Evolutionary conservation across 208 protist species (phyloP), one percentile per base, ranked within the genome.

Genomic region (Crithidia fasciculata): DNA sequence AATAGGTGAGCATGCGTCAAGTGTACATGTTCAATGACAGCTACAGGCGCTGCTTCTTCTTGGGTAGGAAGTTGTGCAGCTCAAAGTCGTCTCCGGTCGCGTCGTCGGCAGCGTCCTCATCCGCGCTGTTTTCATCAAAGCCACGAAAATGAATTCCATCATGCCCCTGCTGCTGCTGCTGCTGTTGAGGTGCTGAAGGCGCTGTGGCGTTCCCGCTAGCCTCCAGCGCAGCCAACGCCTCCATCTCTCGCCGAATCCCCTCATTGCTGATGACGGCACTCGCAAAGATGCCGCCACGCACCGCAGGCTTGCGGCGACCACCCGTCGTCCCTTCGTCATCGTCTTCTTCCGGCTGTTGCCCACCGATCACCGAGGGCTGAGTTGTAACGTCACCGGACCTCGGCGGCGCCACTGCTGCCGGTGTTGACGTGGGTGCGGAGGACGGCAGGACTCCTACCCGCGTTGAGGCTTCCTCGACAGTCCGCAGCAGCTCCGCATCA

Each of bases 221-320:
- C 28, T 91, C 81, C 45, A 81, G 59, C 15, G 83, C 78, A 5
- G 72, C 86, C 45, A 95, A 75, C 45, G 83, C 84, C 57, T 89
- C 76, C 90, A 95, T 92, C 76, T 95, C 90, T 0, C 84, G 76
- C 55, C 70, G 69, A 59, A 95, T 91, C 16, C 90, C 90, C 53
- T 91, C 87, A 58, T 92, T 92, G 52, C 87, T 95, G 65, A 95
- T 86, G 5, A 91, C 87, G 0, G 83, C 81, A 5, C 81, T 83
- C 40, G 81, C 79, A 58, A 91, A 89, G 44, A 92, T 69, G 44
- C 78, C 84, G 39, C 79, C 82, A 0, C 74, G 76, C 41, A 88
- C 72, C 12, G 71, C 57, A 18, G 65, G 53, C 65, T 77, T 65
- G 41, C 65, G 71, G 43, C 62, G 62, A 16, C 70, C 57, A 39